phyloP scores from a whole-genome alignment of 352 stramenopile species.

The Phytophthora capsici region DNA sequence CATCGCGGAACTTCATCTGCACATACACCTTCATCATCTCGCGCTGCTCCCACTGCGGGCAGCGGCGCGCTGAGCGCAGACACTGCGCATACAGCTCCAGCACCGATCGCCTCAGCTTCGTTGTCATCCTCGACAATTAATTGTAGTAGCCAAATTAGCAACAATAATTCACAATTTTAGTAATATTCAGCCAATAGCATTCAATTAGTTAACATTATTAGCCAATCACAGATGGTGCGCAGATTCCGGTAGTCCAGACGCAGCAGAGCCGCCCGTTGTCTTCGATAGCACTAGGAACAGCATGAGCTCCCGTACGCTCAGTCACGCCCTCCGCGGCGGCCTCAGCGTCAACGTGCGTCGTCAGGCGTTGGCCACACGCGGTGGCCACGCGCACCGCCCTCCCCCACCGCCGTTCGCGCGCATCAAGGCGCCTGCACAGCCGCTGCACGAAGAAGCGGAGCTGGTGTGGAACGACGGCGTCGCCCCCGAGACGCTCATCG shows the following conservation, averaged over 20 bases:
- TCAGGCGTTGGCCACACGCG: conserved; percentile 56
- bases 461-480: conserved; percentile 91
- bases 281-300: neutral
- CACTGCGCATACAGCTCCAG: conserved; percentile 76
- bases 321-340: conserved; percentile 63
- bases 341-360: conserved; percentile 62
- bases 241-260: conserved; percentile 28
- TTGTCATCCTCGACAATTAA: conserved; percentile 5
- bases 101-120: conserved; percentile 44
- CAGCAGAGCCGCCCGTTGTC: conserved; percentile 32
- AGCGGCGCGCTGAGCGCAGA: conserved; percentile 74
- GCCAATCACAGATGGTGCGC: conserved; percentile 25
- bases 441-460: conserved; percentile 80
- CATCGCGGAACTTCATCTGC: conserved; percentile 77
- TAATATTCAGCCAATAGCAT: neutral
- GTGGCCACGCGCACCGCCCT: conserved; percentile 62
- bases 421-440: conserved; percentile 63
- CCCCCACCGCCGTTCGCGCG: conserved; percentile 84
- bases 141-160: neutral
- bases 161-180: neutral
- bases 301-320: conserved; percentile 76
- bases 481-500: conserved; percentile 86
- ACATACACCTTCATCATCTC: conserved; percentile 88
- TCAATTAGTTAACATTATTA: conserved; percentile 9
- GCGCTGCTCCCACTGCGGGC: conserved; percentile 81